Evolutionary conservation across 768 basidiomycete species (phyloP), one percentile per base, ranked within the genome.

Genomic region (Terana coerulea): DNA sequence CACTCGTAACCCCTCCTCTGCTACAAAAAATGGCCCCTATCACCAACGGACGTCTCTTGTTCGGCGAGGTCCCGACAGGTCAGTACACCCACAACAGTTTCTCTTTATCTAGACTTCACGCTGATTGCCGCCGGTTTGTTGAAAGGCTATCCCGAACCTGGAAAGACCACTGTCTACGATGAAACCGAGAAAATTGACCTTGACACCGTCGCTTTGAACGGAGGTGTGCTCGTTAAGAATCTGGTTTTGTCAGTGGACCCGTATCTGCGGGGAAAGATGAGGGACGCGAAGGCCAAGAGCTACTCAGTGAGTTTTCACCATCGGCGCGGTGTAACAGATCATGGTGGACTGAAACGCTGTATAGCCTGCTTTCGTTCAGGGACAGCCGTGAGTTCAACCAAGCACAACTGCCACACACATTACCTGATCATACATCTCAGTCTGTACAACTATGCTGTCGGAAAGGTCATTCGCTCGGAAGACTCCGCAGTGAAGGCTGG

Each of bases 371-470:
- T 70, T 62, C 57, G 17, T 31, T 9, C 21, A 64, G 10, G 63
- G 65, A 24, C 30, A 66, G 34, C 63, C 66, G 67, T 66, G 40
- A 48, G 68, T 58, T 19, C 19, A 26, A 14, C 12, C 2, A n/a
- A 4, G 4, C 22, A 15, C 25, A 34, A 56, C 5, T 36, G 49
- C 46, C 3, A 28, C 15, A 11, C 34, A 40, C 12, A 7, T 12
- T 11, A 22, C 76, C 75, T 0, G 74, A 78, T 40, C 51, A 60
- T 39, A 19, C 59, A 9, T 34, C 19, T 30, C 36, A 63, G 62
- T 7, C n/a, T 65, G 11, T 26, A 37, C 40, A 65, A 61, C 54
- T 60, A 8, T 28, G 61, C 61, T 26, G 59, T 65, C 11, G 61
- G 62, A 39, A 55, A 62, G 31, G 62, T 65, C 19, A 30, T 65